A percentile compares a stretch with the other conserved stretches of the same genome.
Conservation (phyloP, 805 yeast species). For the Grigorovia yakushimaensis region DNA sequence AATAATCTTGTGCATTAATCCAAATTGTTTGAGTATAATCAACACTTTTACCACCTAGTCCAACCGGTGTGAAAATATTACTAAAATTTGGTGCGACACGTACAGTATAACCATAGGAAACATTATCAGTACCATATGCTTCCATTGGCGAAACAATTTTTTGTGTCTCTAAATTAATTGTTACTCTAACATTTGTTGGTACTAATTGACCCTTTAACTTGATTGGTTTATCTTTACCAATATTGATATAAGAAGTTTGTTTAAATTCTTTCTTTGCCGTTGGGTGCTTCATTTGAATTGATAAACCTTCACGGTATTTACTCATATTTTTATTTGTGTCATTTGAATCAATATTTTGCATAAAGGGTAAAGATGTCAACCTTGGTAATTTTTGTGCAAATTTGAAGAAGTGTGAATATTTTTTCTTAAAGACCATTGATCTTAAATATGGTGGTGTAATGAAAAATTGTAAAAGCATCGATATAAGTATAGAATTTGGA, state of each 20-base stretch:
- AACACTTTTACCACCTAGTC: conserved; percentile 20
- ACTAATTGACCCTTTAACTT: conserved; percentile 52
- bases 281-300: conserved; percentile 31
- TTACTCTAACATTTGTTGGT: conserved; percentile 72
- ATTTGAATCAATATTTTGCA: conserved; percentile 31
- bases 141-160: conserved; percentile 59
- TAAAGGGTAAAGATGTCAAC: conserved; percentile 65
- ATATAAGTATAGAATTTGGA: conserved; percentile 43
- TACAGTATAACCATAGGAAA: conserved; percentile 64
- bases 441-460: conserved; percentile 78
- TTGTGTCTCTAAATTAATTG: conserved; percentile 55
- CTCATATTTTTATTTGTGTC: conserved; percentile 27
- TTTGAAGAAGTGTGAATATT: conserved; percentile 38
- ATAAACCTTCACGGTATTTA: conserved; percentile 51
- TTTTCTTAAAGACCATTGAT: conserved; percentile 49
- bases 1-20: conserved; percentile 60
- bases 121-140: conserved; percentile 48
- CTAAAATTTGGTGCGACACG: conserved; percentile 54
- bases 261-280: conserved; percentile 36
- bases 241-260: conserved; percentile 65
- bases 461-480: conserved; percentile 65
- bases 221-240: conserved; percentile 54
- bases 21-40: conserved; percentile 66
- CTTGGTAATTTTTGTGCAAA: conserved; percentile 65
- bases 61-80: conserved; percentile 60